Conservation (phyloP, 306 rosid genomes). For the Canavalia ensiformis region DNA sequence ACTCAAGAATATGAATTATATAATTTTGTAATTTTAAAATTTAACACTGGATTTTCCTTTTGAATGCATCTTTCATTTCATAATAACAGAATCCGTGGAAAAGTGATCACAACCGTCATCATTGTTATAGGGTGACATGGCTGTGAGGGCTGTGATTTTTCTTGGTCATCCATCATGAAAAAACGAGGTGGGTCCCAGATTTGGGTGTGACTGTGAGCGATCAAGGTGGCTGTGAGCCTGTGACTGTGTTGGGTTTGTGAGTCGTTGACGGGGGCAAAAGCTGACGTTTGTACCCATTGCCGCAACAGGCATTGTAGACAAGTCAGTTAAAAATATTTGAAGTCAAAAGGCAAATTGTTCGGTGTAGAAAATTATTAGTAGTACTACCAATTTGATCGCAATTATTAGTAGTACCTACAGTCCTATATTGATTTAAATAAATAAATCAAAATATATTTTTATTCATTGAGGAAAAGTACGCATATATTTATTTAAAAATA, state of each 20-base stretch:
- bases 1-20: too few species aligned
- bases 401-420: too few species aligned
- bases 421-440: too few species aligned
- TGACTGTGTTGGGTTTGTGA: neutral
- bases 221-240: conserved; percentile 21
- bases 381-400: too few species aligned
- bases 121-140: neutral
- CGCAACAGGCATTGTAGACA: neutral
- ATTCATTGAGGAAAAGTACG: too few species aligned
- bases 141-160: conserved; percentile 29
- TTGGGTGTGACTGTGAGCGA: neutral
- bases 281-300: conserved; percentile 31
- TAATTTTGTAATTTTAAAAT: too few species aligned
- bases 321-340: neutral
- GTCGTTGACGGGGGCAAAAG: conserved; percentile 34
- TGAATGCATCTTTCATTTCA: too few species aligned
- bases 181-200: neutral
- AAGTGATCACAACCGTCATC: neutral
- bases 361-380: neutral
- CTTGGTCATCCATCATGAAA: neutral
- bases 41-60: too few species aligned
- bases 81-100: neutral
- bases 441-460: too few species aligned
- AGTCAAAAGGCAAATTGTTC: conserved; percentile 26
- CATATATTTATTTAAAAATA: neutral